Evolutionary conservation across 805 yeast species (phyloP).

Genomic region (Saccharomyces jurei): DNA sequence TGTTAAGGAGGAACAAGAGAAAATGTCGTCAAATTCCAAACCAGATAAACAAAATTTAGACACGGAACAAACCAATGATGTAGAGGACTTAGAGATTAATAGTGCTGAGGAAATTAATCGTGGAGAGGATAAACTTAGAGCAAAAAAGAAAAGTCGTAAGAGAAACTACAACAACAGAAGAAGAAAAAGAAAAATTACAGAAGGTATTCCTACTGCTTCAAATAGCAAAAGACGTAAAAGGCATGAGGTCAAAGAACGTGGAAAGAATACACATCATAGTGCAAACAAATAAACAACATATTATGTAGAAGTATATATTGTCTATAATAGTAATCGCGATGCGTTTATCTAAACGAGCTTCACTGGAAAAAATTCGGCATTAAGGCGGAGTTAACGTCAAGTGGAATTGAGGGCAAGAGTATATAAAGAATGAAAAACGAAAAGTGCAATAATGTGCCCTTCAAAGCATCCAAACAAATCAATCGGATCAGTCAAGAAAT

Average conservation of each 20-base stretch:
- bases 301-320: background rate
- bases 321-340: background rate
- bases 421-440: background rate
- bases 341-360: background rate
- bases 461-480: background rate
- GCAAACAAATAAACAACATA: background rate
- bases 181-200: slow-evolving; percentile 3
- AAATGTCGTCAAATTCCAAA: background rate
- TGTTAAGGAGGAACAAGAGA: background rate
- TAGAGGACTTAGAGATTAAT: background rate
- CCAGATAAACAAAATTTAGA: background rate
- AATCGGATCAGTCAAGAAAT: background rate
- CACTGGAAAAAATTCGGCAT: background rate
- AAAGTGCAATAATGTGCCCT: background rate
- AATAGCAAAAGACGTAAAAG: slow-evolving; percentile 1
- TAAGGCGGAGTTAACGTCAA: background rate
- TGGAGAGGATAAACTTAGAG: background rate
- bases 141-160: background rate
- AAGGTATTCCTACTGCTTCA: background rate
- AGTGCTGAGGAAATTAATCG: background rate
- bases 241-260: background rate
- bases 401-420: background rate
- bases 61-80: background rate
- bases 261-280: background rate
- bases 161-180: background rate